Percentiles rank a stretch among this genome's conserved stretches.
These are phyloP conservation scores for Amanita rubescens DNA, from an alignment of 768 basidiomycete genomes.

Conservation along the genomic window DNA sequence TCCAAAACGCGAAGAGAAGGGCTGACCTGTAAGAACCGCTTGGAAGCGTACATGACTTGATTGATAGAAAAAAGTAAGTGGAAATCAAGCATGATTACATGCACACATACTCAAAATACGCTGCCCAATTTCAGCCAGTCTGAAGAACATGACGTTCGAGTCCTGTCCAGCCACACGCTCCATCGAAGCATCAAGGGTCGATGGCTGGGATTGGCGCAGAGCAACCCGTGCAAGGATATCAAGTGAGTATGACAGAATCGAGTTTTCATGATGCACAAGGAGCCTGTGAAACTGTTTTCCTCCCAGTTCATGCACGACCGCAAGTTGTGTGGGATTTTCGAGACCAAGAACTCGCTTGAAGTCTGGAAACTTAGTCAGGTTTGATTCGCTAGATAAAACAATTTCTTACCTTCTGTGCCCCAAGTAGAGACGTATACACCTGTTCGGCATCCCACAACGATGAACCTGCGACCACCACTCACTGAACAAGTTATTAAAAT, in stretches of 20 bases:
- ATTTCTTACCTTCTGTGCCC: constrained; percentile 44
- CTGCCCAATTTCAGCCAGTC: constrained; percentile 43
- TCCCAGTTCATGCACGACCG: constrained; percentile 41
- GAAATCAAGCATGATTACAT: background rate
- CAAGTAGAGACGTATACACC: constrained; percentile 62
- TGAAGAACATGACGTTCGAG: constrained; percentile 53
- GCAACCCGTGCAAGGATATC: constrained; percentile 60
- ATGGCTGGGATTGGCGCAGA: constrained; percentile 36
- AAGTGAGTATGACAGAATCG: constrained; percentile 60
- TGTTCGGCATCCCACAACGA: constrained; percentile 58
- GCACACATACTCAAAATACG: constrained; percentile 46
- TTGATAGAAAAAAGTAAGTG: background rate
- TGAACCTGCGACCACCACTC: constrained; percentile 42
- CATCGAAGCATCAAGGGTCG: constrained; percentile 45
- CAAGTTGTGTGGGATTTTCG: constrained; percentile 43
- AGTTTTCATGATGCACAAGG: constrained; percentile 52
- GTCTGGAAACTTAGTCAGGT: constrained; percentile 28
- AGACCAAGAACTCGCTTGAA: constrained; percentile 51
- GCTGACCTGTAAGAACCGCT: constrained; percentile 50
- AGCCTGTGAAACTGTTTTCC: constrained; percentile 53
- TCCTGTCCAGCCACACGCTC: constrained; percentile 55
- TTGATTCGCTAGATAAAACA: background rate
- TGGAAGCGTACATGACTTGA: constrained; percentile 64
- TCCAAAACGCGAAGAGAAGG: constrained; percentile 53
- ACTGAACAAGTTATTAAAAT: constrained; percentile 25